Conservation (phyloP, 805 yeast species). For the Suhomyces prunicola region DNA sequence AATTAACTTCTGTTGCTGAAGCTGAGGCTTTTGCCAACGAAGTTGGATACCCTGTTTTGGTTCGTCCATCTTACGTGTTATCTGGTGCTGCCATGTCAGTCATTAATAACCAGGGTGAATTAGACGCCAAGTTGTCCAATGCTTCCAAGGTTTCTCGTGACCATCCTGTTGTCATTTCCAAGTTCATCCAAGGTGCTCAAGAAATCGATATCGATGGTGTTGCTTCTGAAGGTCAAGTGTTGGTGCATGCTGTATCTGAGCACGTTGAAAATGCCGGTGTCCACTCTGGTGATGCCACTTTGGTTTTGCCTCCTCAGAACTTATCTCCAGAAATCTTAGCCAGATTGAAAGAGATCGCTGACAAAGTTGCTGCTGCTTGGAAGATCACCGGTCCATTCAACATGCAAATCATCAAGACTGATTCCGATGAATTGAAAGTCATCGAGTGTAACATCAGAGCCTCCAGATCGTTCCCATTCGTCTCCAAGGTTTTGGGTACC, state of each 20-base stretch:
- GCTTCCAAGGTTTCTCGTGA: conserved; percentile 94
- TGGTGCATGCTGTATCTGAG: conserved; percentile 95
- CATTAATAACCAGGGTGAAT: conserved; percentile 72
- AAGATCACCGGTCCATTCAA: conserved; percentile 97
- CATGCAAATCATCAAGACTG: conserved; percentile 91
- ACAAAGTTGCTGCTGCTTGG: conserved; percentile 91
- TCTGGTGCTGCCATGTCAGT: conserved; percentile 99
- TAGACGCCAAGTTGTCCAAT: conserved; percentile 74
- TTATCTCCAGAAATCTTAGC: conserved; percentile 62
- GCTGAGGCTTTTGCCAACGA: conserved; percentile 81
- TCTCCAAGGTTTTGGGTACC: conserved; percentile 91
- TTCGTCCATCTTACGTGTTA: conserved; percentile 94
- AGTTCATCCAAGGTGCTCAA: conserved; percentile 92
- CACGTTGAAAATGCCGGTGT: conserved; percentile 99
- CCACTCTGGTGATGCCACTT: conserved; percentile 98
- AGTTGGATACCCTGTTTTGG: conserved; percentile 93
- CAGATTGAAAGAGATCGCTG: conserved; percentile 83
- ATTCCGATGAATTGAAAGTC: conserved; percentile 72
- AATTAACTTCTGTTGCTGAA: conserved; percentile 78
- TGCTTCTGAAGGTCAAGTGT: conserved; percentile 80
- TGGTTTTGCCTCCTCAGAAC: conserved; percentile 87
- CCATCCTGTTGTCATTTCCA: conserved; percentile 96
- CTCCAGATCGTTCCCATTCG: conserved; percentile 98
- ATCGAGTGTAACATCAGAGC: conserved; percentile 99
- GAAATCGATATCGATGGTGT: conserved; percentile 98